phyloP scores from a whole-genome alignment of 805 yeast genomes.

The Saccharomycopsis olivae region DNA sequence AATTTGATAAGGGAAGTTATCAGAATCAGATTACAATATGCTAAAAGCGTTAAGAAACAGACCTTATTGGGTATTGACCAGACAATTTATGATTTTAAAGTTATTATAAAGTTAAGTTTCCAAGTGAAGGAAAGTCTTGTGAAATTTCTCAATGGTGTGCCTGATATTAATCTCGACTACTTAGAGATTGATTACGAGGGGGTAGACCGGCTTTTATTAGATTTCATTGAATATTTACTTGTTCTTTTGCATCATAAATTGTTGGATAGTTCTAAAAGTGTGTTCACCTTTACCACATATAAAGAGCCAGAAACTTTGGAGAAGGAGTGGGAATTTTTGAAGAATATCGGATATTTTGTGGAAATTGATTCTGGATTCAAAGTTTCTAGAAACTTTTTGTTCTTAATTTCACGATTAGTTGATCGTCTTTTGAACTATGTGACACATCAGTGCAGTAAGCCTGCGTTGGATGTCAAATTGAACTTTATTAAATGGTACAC shows the following conservation, averaged over 20 bases:
- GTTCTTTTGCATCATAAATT: constrained; percentile 65
- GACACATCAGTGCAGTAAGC: constrained; percentile 57
- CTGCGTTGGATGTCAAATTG: constrained; percentile 27
- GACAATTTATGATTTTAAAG: constrained; percentile 74
- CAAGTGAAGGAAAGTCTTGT: constrained; percentile 43
- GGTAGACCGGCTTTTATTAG: constrained; percentile 56
- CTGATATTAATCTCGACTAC: constrained; percentile 47
- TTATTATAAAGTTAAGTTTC: constrained; percentile 65
- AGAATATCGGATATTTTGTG: constrained; percentile 64
- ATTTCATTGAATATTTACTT: constrained; percentile 64
- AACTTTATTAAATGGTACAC: constrained; percentile 48
- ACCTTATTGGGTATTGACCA: constrained; percentile 96
- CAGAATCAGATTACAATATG: constrained; percentile 61
- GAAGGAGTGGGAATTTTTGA: constrained; percentile 68
- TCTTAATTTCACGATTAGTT: constrained; percentile 54
- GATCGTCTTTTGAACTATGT: constrained; percentile 61
- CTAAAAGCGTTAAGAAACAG: constrained; percentile 69
- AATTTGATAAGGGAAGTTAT: constrained; percentile 72
- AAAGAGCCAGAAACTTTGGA: constrained; percentile 89
- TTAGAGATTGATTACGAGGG: constrained; percentile 43
- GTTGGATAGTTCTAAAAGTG: constrained; percentile 58
- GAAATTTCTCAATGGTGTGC: constrained; percentile 26
- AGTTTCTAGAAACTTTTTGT: constrained; percentile 67
- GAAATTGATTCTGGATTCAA: constrained; percentile 66
- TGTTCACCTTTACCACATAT: constrained; percentile 63